Percentiles rank a stretch among this genome's conserved stretches.
Evolutionary conservation across 78 protist genomes (phyloP).

Genomic region (Protostelium mycophagum): DNA sequence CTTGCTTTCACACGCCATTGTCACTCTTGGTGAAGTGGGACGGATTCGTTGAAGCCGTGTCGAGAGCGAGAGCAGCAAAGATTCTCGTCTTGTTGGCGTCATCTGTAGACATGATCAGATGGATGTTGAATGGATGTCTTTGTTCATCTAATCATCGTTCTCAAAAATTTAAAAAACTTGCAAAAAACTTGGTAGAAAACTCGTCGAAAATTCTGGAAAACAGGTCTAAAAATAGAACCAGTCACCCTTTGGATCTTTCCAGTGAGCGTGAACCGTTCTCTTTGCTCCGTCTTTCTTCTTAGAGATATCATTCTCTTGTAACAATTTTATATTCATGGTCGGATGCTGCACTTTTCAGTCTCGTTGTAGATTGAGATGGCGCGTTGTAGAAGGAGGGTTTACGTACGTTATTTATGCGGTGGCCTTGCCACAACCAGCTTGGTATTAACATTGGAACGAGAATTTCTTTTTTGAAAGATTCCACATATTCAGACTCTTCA

Average conservation of each 20-base stretch:
- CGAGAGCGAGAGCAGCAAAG: neutral
- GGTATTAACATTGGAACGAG: constrained; percentile 36
- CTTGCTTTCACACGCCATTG: no score
- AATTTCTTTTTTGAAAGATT: constrained; percentile 53
- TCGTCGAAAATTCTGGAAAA: no score
- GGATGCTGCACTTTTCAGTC: neutral
- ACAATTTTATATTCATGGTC: neutral
- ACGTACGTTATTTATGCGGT: constrained; percentile 24
- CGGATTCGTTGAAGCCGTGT: no score
- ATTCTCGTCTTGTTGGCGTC: neutral
- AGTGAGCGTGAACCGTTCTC: neutral
- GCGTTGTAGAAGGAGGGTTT: neutral
- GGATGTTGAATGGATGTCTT: neutral
- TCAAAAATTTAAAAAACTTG: no score
- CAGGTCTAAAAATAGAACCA: no score
- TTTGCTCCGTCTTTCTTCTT: neutral
- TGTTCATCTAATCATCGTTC: no score
- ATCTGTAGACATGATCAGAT: neutral
- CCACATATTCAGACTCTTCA: constrained; percentile 48
- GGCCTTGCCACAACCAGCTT: constrained; percentile 57
- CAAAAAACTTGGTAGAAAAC: no score
- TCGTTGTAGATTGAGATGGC: neutral
- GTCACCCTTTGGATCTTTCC: neutral
- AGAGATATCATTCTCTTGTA: neutral
- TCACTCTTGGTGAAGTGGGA: no score